phyloP scores from a whole-genome alignment of 345 rosid species.

The Euphorbia peplus region DNA sequence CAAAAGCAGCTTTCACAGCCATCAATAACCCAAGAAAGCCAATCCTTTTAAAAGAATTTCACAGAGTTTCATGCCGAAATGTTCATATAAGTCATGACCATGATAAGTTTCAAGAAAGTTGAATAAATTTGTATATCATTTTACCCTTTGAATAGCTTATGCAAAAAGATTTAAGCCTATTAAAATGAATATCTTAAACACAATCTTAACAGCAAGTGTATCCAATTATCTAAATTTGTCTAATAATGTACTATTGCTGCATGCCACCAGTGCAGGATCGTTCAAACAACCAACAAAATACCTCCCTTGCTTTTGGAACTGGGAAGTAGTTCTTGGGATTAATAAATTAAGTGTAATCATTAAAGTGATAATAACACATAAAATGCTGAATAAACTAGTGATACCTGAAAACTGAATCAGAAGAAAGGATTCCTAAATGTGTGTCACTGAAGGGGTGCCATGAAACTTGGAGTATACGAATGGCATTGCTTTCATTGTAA shows the following conservation, averaged over 20 bases:
- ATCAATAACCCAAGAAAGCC: not conserved
- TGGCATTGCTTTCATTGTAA: slow-evolving; percentile 49
- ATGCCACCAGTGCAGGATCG: not conserved
- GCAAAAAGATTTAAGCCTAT: not conserved
- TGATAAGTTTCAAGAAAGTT: not conserved
- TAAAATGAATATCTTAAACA: not conserved
- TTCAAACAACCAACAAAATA: not conserved
- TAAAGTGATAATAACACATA: no score
- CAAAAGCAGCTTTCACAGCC: not conserved
- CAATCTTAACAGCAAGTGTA: not conserved
- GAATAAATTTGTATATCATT: not conserved
- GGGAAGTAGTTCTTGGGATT: not conserved
- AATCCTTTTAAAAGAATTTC: not conserved
- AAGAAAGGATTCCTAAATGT: slow-evolving; percentile 86
- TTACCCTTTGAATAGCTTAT: not conserved
- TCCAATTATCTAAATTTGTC: not conserved
- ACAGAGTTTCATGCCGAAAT: not conserved
- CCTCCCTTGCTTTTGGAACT: not conserved
- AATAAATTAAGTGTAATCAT: not conserved
- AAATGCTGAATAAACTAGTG: no score
- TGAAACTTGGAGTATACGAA: slow-evolving; percentile 51
- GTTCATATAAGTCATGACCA: not conserved
- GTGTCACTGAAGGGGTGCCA: slow-evolving; percentile 89
- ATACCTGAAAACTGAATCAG: slow-evolving; percentile 97
- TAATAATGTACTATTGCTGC: not conserved